Conservation (phyloP, 805 yeast species). For the Kluyveromyces wickerhamii region DNA sequence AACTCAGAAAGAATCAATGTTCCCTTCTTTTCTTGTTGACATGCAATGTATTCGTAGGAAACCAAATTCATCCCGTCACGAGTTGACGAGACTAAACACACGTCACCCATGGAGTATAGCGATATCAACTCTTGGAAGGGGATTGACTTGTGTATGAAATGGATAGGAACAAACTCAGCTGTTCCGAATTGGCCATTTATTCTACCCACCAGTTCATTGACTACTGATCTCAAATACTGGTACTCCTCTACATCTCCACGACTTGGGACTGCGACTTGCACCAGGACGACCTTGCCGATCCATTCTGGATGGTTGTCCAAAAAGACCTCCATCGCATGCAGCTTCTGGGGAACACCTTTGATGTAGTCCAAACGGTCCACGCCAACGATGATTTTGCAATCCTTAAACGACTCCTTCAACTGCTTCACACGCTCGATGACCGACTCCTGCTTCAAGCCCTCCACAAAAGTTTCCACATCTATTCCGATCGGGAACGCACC, state of each 20-base stretch:
- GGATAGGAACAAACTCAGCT: slow-evolving; percentile 95
- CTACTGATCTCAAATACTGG: slow-evolving; percentile 85
- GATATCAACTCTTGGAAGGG: slow-evolving; percentile 89
- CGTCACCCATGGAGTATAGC: slow-evolving; percentile 77
- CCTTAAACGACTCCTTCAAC: slow-evolving; percentile 59
- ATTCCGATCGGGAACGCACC: slow-evolving; percentile 99
- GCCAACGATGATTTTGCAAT: slow-evolving; percentile 84
- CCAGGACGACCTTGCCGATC: slow-evolving; percentile 93
- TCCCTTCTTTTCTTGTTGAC: slow-evolving; percentile 83
- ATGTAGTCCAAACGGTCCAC: slow-evolving; percentile 95
- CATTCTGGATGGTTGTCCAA: slow-evolving; percentile 92
- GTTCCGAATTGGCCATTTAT: slow-evolving; percentile 96
- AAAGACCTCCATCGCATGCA: slow-evolving; percentile 93
- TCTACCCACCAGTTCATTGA: slow-evolving; percentile 92
- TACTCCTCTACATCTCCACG: slow-evolving; percentile 98
- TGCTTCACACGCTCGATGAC: slow-evolving; percentile 62
- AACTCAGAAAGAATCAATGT: slow-evolving; percentile 85
- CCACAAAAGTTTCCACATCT: slow-evolving; percentile 84
- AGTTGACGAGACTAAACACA: slow-evolving; percentile 87
- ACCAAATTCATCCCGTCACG: slow-evolving; percentile 99
- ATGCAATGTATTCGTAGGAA: slow-evolving; percentile 92
- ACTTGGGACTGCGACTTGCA: slow-evolving; percentile 96
- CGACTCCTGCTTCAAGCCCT: slow-evolving; percentile 55
- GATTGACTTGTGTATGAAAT: slow-evolving; percentile 87
- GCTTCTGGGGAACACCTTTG: slow-evolving; percentile 95